Evolutionary conservation across 108 stramenopile species (phyloP).

Genomic region (Epipyxis sp.): DNA sequence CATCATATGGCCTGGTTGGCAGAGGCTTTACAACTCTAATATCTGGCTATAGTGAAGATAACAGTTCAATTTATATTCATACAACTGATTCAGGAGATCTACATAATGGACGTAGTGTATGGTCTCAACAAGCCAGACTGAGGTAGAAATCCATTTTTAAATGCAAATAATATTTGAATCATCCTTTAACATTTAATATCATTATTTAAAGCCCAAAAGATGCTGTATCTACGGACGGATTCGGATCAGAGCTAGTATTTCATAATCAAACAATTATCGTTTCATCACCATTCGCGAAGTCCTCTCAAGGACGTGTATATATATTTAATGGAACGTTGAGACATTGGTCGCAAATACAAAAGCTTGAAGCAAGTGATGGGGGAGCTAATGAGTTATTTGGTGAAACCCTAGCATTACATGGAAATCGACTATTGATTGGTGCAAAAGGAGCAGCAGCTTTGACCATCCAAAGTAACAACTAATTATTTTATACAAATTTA

Average conservation of each 20-base stretch:
- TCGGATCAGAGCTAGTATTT: not conserved
- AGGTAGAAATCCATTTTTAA: too few species aligned
- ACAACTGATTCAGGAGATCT: not conserved
- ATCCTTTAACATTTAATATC: too few species aligned
- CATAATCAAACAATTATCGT: not conserved
- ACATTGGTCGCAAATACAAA: constrained; percentile 22
- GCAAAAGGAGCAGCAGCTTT: not conserved
- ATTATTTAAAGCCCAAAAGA: not conserved
- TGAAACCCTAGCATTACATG: not conserved
- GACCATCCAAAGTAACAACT: too few species aligned
- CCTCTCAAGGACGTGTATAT: not conserved
- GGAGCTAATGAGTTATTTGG: not conserved
- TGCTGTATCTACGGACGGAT: not conserved
- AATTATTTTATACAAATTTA: too few species aligned
- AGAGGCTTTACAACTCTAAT: not conserved
- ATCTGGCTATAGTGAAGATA: not conserved
- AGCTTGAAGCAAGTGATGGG: not conserved
- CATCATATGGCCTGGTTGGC: not conserved
- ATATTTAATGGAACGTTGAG: not conserved
- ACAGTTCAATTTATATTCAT: not conserved
- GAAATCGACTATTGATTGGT: not conserved
- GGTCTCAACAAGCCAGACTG: constrained; percentile 18
- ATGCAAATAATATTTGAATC: too few species aligned
- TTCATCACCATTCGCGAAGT: not conserved
- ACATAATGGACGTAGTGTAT: not conserved